Base-by-base conservation (phyloP, 192 early-diverging fungal species). In the Gonapodya sp. region DNA sequence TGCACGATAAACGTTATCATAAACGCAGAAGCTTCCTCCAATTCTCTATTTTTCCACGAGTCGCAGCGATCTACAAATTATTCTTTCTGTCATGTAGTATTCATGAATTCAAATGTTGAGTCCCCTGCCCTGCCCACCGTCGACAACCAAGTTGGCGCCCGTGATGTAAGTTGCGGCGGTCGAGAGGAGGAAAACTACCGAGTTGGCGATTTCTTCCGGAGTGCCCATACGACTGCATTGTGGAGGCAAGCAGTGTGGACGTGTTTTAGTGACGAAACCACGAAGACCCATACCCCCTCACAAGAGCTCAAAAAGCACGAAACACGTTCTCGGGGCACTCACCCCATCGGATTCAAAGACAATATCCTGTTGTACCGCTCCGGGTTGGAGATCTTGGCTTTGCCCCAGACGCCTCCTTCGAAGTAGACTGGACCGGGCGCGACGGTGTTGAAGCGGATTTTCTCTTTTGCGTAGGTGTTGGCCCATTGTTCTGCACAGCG, bases 171-270 rank as follows among this genome's bases (percentile, higher is more conserved):
- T 16, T 8, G 75, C 75, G 18, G 18, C 34, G 75, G 8, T 8
- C 2, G 75, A 77, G 30, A 77, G 75, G 30, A 77, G 75, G 34
- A 77, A 77, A 33, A 77, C 75, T 16, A 34, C 75, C 31, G 34
- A 16, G 75, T 77, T 34, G 8, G 75, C 75, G 31, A 77, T 77
- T 34, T 77, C 75, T 31, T 77, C 75, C 75, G 75, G 75, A 14
- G 30, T 77, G 18, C 75, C 75, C 75, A 77, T 77, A 8, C 75
- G 46, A 24, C 46, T 64, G 24, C 8, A 16, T 8, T 16, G 24
- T 16, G 46, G 46, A 64, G 46, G 8, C 46, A n/a, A n/a, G n/a
- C n/a, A n/a, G n/a, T n/a, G n/a, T n/a, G n/a, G n/a, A n/a, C n/a
- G n/a, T n/a, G n/a, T n/a, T n/a, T n/a, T n/a, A n/a, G n/a, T n/a